Evolutionary conservation across 2,329 filamentous ascomycete genomes (phyloP), one percentile per base, ranked within the genome.

Genomic region (Cryoendolithus antarcticus): DNA sequence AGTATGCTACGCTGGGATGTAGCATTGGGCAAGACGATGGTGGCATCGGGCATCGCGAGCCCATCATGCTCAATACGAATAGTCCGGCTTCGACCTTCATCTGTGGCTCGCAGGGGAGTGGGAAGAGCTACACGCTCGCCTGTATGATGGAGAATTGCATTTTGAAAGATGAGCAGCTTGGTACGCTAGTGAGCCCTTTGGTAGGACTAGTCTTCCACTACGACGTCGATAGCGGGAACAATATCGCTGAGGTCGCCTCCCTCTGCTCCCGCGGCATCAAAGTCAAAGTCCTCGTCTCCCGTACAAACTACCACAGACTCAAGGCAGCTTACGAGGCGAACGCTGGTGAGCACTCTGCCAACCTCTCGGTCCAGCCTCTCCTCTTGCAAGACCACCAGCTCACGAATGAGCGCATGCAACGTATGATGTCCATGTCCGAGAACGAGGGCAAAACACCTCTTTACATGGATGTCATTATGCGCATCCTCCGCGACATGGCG

Each of bases 21-120:
- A 35, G 51, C 29, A 34, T 52, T 10, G 47, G 24, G 4, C 4
- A 43, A 10, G 35, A 46, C 3, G 11, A 45, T 12, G 24, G 37
- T 3, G 15, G 11, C 1, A 45, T 48, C 28, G 37, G 13, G 7
- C 4, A 39, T 1, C 27, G 39, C 1, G 50, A 59, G 37, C 53
- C 55, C 0, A 46, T 74, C 1, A 63, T 70, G 19, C 50, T 70
- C 11, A 78, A 78, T 45, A 67, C 68, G 1, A 67, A 73, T 19
- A 61, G 65, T 0, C 75, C 75, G 0, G 74, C 66, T 46, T 77
- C 73, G 0, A 62, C 67, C 0, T 80, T 80, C 51, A 72, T 80
- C 12, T 80, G 76, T 43, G 76, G 76, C 1, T 70, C 70, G 1
- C 75, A 80, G 48, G 76, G 75, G 0, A 71, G 68, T 32, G 76